Evolutionary conservation across 768 basidiomycete species (phyloP).

Genomic region (Pleurotus platypus): DNA sequence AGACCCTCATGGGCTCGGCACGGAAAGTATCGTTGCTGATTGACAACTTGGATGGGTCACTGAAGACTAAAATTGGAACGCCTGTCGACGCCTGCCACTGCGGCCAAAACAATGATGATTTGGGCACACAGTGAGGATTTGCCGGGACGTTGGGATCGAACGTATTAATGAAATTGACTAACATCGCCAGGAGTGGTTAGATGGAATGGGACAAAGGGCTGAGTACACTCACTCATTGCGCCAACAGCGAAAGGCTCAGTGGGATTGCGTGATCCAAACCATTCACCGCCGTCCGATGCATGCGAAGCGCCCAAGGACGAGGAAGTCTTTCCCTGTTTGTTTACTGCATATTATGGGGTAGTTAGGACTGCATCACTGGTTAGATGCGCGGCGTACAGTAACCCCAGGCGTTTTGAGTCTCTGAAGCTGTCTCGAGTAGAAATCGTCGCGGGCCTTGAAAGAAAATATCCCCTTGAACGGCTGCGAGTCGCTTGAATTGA

Average conservation of each 20-base stretch:
- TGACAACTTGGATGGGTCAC: slow-evolving; percentile 4
- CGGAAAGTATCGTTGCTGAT: slow-evolving; percentile 15
- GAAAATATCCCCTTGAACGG: slow-evolving; percentile 29
- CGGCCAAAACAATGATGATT: slow-evolving; percentile 12
- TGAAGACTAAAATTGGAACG: slow-evolving; percentile 12
- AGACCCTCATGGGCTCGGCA: not conserved
- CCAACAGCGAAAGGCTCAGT: not conserved
- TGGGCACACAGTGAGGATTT: not conserved
- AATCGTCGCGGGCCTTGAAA: slow-evolving; percentile 32
- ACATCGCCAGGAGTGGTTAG: too few species aligned
- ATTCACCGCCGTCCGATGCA: slow-evolving; percentile 11
- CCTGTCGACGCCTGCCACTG: slow-evolving; percentile 2
- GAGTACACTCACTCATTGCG: slow-evolving; percentile 3
- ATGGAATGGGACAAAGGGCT: not conserved
- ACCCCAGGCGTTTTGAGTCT: slow-evolving; percentile 27
- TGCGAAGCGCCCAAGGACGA: slow-evolving; percentile 23
- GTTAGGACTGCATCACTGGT: not conserved
- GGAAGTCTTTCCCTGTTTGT: slow-evolving; percentile 24
- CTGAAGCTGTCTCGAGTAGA: slow-evolving; percentile 25
- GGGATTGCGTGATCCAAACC: not conserved
- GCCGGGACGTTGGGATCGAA: slow-evolving; percentile 21
- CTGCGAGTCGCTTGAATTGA: slow-evolving; percentile 35
- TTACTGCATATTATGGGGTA: slow-evolving; percentile 21
- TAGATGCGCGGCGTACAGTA: slow-evolving; percentile 24
- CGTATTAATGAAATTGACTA: slow-evolving; percentile 14